A percentile compares a stretch with the other conserved stretches of the same genome.
phyloP scores from a whole-genome alignment of 768 basidiomycete species.

The Jaapia argillacea region DNA sequence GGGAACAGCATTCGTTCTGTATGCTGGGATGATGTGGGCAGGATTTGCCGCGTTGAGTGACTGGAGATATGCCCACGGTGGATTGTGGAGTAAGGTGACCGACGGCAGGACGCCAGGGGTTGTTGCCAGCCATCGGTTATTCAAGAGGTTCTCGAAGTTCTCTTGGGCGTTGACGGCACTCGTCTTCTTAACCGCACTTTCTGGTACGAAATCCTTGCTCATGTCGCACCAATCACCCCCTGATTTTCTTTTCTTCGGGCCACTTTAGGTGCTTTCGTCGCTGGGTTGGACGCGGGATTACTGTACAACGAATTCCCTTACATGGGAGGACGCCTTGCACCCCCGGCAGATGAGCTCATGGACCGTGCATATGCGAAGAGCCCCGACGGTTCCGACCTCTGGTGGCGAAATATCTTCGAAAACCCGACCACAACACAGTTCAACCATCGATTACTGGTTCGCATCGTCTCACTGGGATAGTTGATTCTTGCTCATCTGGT shows the following conservation, averaged over 20 bases:
- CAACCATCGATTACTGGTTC: slow-evolving; percentile 84
- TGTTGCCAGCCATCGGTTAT: slow-evolving; percentile 43
- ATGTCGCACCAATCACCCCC: slow-evolving; percentile 1
- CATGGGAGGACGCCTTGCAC: slow-evolving; percentile 85
- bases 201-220: slow-evolving; percentile 49
- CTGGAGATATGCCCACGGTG: slow-evolving; percentile 56
- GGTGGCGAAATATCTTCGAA: slow-evolving; percentile 95
- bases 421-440: slow-evolving; percentile 98
- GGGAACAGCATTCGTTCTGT: slow-evolving; percentile 85
- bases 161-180: slow-evolving; percentile 61
- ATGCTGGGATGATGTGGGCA: slow-evolving; percentile 82
- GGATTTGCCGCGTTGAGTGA: slow-evolving; percentile 73
- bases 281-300: slow-evolving; percentile 92
- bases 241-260: background rate
- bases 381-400: slow-evolving; percentile 62
- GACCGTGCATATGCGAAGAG: slow-evolving; percentile 64
- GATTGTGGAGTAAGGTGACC: slow-evolving; percentile 46
- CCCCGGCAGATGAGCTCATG: slow-evolving; percentile 77
- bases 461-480: slow-evolving; percentile 20
- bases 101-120: slow-evolving; percentile 28
- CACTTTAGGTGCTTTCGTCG: slow-evolving; percentile 85
- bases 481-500: background rate
- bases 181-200: slow-evolving; percentile 86
- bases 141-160: slow-evolving; percentile 47
- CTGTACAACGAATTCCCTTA: slow-evolving; percentile 97